Evolutionary conservation across 148 eudicot species (phyloP), one percentile per base, ranked within the genome.

Genomic region (Diospyros lotus): DNA sequence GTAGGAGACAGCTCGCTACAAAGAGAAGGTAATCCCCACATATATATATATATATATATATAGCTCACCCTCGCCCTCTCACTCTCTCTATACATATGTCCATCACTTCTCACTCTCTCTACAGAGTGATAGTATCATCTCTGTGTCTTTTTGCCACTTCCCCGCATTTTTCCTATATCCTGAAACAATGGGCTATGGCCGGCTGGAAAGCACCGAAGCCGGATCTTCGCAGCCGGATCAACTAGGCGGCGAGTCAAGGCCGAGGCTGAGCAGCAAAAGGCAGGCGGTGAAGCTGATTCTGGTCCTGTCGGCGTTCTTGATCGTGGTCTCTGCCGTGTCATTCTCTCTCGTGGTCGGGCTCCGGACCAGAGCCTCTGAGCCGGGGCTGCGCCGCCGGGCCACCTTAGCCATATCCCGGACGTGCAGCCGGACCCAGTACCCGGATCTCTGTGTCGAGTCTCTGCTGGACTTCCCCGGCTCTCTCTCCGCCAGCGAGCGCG

Each of bases 401-500:
- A 62, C 82, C 4, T 51, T 54, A 7, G 84, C 89, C 5, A 81
- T 86, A 15, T 80, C 83, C n/a, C 68, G 69, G 1, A 77, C 79
- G 11, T 86, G 89, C 56, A 42, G 69, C 72, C 50, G 12, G 40
- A 79, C 89, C 18, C 77, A 68, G 28, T 81, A 78, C 79, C 81
- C 59, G 63, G 56, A 5, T 38, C 73, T 86, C 48, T 86, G 89
- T 38, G 44, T 86, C 45, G 65, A 77, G 66, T 80, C 89, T 48
- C 79, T 86, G 13, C 58, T 81, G 43, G 73, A 76, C n/a, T 91
- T 84, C 61, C 93, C 97, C 0, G 97, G 86, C 1, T 85, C 93
- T 2, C 2, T 63, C 71, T 39, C 70, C 4, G 91, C 84, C 15
- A 61, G 52, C 17, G 80, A 72, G 44, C 73, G 40, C 3, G 88